These are phyloP conservation scores for Sporothrix luriei DNA, from an alignment of 2,329 filamentous ascomycete genomes.

Conservation along the genomic window DNA sequence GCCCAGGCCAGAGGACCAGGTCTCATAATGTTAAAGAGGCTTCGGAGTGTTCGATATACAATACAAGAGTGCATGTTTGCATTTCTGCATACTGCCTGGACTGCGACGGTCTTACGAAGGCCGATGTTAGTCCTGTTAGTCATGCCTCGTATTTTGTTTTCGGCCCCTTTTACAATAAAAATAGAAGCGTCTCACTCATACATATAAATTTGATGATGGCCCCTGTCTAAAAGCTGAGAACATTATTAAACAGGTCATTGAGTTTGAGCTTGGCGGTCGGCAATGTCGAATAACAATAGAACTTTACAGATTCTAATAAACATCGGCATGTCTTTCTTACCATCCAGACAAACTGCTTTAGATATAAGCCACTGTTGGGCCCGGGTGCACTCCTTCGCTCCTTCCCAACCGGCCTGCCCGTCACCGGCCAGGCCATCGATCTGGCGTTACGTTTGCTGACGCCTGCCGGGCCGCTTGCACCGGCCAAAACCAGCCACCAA, in stretches of 20 bases:
- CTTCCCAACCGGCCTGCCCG: not conserved
- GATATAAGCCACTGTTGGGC: not conserved
- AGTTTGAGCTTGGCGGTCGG: no score
- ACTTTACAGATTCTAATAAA: not conserved
- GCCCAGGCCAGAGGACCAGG: not conserved
- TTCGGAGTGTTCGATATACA: not conserved
- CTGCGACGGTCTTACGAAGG: not conserved
- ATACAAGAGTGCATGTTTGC: not conserved
- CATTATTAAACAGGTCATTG: no score
- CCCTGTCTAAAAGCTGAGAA: not conserved
- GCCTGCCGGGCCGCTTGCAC: not conserved
- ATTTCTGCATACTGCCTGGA: slow-evolving; percentile 5
- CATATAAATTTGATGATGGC: not conserved
- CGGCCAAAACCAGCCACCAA: not conserved
- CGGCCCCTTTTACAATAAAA: not conserved
- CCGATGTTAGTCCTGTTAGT: not conserved
- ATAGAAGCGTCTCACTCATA: not conserved
- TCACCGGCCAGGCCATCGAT: slow-evolving; percentile 11
- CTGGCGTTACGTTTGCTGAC: slow-evolving; percentile 24
- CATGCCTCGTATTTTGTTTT: not conserved
- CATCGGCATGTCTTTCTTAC: not conserved
- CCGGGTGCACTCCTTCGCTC: not conserved
- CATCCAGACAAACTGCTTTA: not conserved
- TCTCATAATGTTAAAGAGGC: not conserved
- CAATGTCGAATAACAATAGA: not conserved